Evolutionary conservation across 1,284 basidiomycete species (phyloP), one percentile per base, ranked within the genome.

Genomic region (Sporisorium graminicola): DNA sequence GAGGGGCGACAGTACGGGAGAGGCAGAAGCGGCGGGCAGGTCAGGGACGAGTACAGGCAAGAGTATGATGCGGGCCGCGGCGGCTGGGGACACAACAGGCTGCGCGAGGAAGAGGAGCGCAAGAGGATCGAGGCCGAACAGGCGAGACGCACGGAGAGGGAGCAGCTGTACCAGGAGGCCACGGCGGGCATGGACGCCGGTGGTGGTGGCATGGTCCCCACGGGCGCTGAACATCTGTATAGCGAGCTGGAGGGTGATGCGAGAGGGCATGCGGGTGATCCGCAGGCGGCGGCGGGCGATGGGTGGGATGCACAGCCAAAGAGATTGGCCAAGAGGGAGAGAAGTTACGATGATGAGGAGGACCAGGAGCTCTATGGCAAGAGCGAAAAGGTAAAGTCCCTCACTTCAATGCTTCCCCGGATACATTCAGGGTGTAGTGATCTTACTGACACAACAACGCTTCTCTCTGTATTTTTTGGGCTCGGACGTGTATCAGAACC

Each of bases 1-100:
- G 97, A 99, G 84, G 97, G 97, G 8, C 88, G 97, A 58, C 97
- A 99, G 87, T 99, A 98, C 81, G 97, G 97, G 22, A 89, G 97
- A 74, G 97, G 97, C 24, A 94, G 94, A 86, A 95, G 94, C 75
- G 97, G 97, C 46, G 97, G 97, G 0, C 97, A 99, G 88, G 92
- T 93, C 44, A 66, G 82, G 16, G 97, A 99, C 86, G 97, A 99
- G 85, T 97, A 98, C 86, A 87, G 97, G 67, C 92, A 96, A 85
- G 97, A 99, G 87, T 99, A 97, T 86, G 95, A 98, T 85, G 92
- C 94, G 14, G 86, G 86, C 6, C 79, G 86, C 46, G 96, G 87
- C 50, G 97, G 97, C 14, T 99, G 96, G 96, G 97, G 96, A 65
- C 89, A 89, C 76, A 78, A 79, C 43, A 58, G 79, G 20, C 40